These are phyloP conservation scores for Trichoderma aggressivum DNA, from an alignment of 2,329 filamentous ascomycete genomes.

Conservation along the genomic window DNA sequence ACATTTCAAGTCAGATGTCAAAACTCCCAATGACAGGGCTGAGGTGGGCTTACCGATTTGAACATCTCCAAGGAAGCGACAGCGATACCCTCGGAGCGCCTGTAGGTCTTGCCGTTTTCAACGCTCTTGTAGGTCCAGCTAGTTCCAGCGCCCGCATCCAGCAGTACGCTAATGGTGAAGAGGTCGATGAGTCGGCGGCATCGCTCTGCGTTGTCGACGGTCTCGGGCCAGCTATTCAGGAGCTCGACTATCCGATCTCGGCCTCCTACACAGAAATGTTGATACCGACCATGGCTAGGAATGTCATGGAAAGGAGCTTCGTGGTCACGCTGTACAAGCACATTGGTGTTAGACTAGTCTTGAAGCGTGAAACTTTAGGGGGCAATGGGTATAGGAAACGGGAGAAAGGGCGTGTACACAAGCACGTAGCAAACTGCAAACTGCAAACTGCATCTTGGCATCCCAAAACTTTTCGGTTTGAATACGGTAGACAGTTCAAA, in stretches of 20 bases:
- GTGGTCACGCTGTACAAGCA: constrained; percentile 46
- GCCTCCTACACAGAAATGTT: constrained; percentile 80
- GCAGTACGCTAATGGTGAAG: constrained; percentile 74
- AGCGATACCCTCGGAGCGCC: constrained; percentile 83
- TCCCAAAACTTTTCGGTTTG: neutral
- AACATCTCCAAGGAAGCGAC: constrained; percentile 83
- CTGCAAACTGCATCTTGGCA: neutral
- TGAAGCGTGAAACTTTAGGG: neutral
- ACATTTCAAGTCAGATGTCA: neutral
- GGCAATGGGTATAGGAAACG: no score
- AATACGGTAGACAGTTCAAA: neutral
- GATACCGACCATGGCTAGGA: constrained; percentile 81
- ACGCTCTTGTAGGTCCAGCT: constrained; percentile 91
- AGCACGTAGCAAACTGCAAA: neutral
- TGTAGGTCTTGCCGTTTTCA: constrained; percentile 78
- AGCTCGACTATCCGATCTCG: constrained; percentile 70
- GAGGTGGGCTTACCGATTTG: constrained; percentile 56
- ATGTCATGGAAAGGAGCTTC: constrained; percentile 60
- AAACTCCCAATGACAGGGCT: neutral
- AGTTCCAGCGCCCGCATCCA: constrained; percentile 86
- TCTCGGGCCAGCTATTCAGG: constrained; percentile 64
- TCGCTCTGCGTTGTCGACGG: constrained; percentile 68
- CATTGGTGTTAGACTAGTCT: neutral
- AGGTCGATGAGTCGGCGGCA: constrained; percentile 74
- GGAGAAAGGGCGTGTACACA: neutral